A percentile compares a stretch with the other conserved stretches of the same genome.
phyloP scores from a whole-genome alignment of 177 flowering plant genomes.

The Tripterygium wilfordii region DNA sequence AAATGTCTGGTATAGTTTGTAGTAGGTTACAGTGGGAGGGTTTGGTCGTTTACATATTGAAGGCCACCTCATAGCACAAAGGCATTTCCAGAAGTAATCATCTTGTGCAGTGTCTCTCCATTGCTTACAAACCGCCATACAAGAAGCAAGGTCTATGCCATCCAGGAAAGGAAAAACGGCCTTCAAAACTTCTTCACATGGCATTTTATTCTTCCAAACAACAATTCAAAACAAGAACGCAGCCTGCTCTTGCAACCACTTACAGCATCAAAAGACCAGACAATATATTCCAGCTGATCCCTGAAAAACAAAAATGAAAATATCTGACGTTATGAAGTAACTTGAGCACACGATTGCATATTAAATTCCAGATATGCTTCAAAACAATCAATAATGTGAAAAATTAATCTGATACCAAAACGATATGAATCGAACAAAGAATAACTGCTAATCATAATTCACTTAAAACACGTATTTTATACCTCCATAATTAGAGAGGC shows the following conservation, averaged over 20 bases:
- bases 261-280: not conserved
- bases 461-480: no score
- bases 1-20: constrained; percentile 59
- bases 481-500: no score
- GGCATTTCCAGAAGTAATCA: constrained; percentile 89
- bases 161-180: constrained; percentile 72
- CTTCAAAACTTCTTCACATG: constrained; percentile 56
- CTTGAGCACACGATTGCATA: no score
- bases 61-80: constrained; percentile 87
- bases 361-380: no score
- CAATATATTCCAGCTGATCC: no score
- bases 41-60: constrained; percentile 62
- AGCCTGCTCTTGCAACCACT: not conserved
- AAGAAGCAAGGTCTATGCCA: constrained; percentile 67
- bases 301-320: no score
- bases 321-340: no score
- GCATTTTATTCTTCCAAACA: constrained; percentile 23
- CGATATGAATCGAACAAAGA: no score
- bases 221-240: not conserved
- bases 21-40: constrained; percentile 49
- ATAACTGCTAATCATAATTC: no score
- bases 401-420: no score
- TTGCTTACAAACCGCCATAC: constrained; percentile 74
- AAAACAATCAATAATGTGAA: no score
- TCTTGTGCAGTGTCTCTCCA: constrained; percentile 76